Evolutionary conservation across 768 basidiomycete genomes (phyloP).

Genomic region (Dentipellis sp.): DNA sequence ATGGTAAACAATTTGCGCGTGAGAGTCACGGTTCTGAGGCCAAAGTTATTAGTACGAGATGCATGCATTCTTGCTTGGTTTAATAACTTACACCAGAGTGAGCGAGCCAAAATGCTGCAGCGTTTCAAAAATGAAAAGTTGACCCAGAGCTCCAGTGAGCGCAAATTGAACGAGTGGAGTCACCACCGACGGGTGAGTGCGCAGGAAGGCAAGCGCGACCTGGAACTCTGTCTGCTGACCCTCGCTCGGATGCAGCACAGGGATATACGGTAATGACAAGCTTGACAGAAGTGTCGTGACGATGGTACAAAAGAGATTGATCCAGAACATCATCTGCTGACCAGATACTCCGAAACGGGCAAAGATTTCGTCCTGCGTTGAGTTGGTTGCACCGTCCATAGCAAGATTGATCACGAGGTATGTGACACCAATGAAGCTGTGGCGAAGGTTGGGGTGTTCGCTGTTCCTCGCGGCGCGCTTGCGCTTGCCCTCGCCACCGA

Average conservation of each 20-base stretch:
- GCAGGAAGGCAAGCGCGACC: constrained; percentile 65
- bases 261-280: constrained; percentile 72
- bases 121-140: constrained; percentile 97
- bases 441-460: constrained; percentile 34
- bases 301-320: constrained; percentile 79
- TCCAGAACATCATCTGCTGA: constrained; percentile 99
- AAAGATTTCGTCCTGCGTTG: constrained; percentile 97
- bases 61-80: background rate
- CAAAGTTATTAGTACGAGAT: constrained; percentile 8
- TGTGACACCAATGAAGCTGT: constrained; percentile 58
- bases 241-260: constrained; percentile 66
- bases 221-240: constrained; percentile 54
- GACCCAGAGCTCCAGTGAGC: constrained; percentile 86
- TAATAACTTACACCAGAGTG: constrained; percentile 64
- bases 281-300: constrained; percentile 61
- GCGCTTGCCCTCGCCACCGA: constrained; percentile 51
- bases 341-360: constrained; percentile 63
- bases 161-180: constrained; percentile 76
- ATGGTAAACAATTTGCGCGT: constrained; percentile 98
- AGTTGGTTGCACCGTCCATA: constrained; percentile 90
- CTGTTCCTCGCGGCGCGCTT: constrained; percentile 25
- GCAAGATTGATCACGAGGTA: constrained; percentile 82
- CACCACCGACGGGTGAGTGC: constrained; percentile 65
- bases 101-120: constrained; percentile 85
- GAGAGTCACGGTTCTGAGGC: constrained; percentile 76